Percentiles rank a stretch among this genome's conserved stretches.
These are phyloP conservation scores for Neocucurbitaria cava DNA, from an alignment of 2,329 filamentous ascomycete species.

Conservation along the genomic window DNA sequence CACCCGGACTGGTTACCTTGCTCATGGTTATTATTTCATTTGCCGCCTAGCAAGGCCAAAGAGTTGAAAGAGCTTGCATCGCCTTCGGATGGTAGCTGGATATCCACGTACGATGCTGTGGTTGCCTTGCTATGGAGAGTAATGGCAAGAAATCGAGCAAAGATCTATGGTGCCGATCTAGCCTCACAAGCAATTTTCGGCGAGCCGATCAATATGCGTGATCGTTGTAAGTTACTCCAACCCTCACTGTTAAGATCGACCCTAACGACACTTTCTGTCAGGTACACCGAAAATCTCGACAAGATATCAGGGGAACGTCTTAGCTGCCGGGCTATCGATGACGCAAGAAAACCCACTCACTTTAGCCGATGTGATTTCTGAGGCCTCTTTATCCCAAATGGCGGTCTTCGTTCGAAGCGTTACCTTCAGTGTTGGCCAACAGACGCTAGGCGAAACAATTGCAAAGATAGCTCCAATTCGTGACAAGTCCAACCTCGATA, in stretches of 20 bases:
- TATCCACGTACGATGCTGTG: neutral
- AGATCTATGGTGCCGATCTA: neutral
- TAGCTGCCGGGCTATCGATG: neutral
- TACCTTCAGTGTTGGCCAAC: neutral
- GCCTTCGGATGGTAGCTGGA: neutral
- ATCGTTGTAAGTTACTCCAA: neutral
- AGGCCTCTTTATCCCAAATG: neutral
- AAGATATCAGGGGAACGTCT: neutral
- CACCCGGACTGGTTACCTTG: neutral
- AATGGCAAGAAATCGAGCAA: neutral
- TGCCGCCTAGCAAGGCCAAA: neutral
- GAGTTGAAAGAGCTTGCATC: neutral
- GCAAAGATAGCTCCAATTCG: neutral
- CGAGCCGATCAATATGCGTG: neutral
- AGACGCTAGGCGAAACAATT: neutral
- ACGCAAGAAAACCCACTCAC: neutral
- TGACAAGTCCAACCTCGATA: neutral
- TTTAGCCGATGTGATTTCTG: neutral
- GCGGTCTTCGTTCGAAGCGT: neutral
- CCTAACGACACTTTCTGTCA: neutral
- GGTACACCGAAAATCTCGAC: neutral
- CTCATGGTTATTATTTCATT: neutral
- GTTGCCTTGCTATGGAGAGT: neutral
- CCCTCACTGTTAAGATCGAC: neutral
- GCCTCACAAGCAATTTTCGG: neutral